Evolutionary conservation across 176 grass and related monocot genomes (phyloP), one percentile per base, ranked within the genome.

Genomic region (Triticum turgidum): DNA sequence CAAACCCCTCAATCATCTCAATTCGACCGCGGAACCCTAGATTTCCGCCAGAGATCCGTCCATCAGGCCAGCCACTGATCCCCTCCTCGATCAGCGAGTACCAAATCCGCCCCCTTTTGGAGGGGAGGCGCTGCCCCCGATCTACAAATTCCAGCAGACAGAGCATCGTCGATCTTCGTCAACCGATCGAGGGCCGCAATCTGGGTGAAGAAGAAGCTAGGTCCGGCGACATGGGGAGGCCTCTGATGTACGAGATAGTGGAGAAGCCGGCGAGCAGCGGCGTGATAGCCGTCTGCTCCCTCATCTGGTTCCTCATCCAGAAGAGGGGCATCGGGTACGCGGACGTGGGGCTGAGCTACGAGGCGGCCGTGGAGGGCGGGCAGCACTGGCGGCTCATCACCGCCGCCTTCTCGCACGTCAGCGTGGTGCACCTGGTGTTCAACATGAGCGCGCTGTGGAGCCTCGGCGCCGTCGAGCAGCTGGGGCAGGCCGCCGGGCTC

Each of bases 371-470:
- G 42, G 90, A 92, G 21, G 92, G 93, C 12, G 83, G 94, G 65
- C 97, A 97, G 42, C 89, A 99, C 83, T 99, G 97, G 97, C 82
- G 97, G 87, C 42, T 97, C 75, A 86, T 99, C 80, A 99, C 92
- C 49, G 93, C 97, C 0, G 89, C 94, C 14, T 97, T 99, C 77
- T 99, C 97, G 6, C 97, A 99, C 87, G 86, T 99, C 85, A 99
- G 94, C 59, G 89, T 99, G 21, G 76, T 99, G 63, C 97, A 99
- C 78, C 68, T 99, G 82, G 87, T 94, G 71, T 99, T 99, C 80
- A 99, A 99, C 94, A 99, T 94, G 92, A 99, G 94, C 51, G 97
- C 97, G 15, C 84, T 99, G 69, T 99, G 97, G 97, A 99, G 97
- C 74, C 94, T 99, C 11, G 94, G 97, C 39, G 65, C 83, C 25